These are phyloP conservation scores for Coemansia sp. DNA, from an alignment of 192 early-diverging fungal species.

Conservation along the genomic window DNA sequence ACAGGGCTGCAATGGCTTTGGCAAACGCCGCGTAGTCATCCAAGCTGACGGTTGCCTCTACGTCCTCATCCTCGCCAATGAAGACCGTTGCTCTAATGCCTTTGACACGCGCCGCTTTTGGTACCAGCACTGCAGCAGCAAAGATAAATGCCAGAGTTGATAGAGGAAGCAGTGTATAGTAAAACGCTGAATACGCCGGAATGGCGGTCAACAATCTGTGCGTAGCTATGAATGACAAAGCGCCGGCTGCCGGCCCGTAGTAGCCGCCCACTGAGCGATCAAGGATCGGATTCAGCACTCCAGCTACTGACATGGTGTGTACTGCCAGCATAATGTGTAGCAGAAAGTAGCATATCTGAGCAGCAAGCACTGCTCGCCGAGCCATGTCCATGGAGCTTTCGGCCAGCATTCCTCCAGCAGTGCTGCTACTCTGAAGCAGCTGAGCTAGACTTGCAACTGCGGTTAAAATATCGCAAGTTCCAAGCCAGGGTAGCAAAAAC, in stretches of 20 bases:
- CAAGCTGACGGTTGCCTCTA: constrained; percentile 20
- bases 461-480: constrained; percentile 21
- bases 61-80: constrained; percentile 20
- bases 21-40: constrained; percentile 22
- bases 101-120: background rate
- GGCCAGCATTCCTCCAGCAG: background rate
- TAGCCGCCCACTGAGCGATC: constrained; percentile 23
- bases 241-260: constrained; percentile 32
- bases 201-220: constrained; percentile 16
- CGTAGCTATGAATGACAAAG: constrained; percentile 15
- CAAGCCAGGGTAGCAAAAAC: constrained; percentile 39
- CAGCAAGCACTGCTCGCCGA: constrained; percentile 17
- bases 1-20: constrained; percentile 3
- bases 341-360: constrained; percentile 37
- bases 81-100: background rate
- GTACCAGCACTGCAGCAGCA: constrained; percentile 8
- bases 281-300: constrained; percentile 6
- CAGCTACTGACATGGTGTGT: constrained; percentile 26
- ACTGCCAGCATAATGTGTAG: constrained; percentile 20
- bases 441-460: background rate
- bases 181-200: constrained; percentile 2
- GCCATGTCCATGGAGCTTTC: constrained; percentile 3
- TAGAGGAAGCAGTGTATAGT: constrained; percentile 15
- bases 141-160: constrained; percentile 8
- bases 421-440: constrained; percentile 2